Evolutionary conservation across 164 flowering plant genomes (phyloP).

Genomic region (Kalanchoe fedtschenkoi): DNA sequence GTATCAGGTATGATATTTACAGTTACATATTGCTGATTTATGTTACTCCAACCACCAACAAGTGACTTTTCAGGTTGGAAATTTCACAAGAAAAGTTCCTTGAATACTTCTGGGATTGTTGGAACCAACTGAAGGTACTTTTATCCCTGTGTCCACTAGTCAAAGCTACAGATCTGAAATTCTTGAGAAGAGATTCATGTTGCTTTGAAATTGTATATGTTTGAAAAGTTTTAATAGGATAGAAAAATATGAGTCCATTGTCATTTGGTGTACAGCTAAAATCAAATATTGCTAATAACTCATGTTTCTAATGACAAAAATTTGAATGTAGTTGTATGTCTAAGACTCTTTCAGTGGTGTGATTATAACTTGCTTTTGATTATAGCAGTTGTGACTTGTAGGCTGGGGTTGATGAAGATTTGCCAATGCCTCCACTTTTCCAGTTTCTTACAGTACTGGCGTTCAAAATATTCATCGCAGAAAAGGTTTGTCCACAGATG

Average conservation of each 20-base stretch:
- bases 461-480: conserved; percentile 56
- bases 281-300: too few relatives aligned
- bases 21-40: background rate
- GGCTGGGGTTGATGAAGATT: conserved; percentile 51
- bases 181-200: background rate
- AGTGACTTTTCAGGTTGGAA: conserved; percentile 42
- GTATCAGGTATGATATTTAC: background rate
- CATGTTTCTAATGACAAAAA: too few relatives aligned
- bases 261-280: too few relatives aligned
- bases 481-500: conserved; percentile 38
- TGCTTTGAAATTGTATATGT: too few relatives aligned
- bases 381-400: conserved; percentile 22
- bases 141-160: background rate
- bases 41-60: background rate
- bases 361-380: conserved; percentile 4
- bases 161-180: background rate
- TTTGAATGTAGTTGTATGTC: too few relatives aligned
- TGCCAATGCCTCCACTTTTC: conserved; percentile 90
- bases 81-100: conserved; percentile 68
- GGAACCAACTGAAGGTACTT: conserved; percentile 60
- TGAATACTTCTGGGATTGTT: conserved; percentile 73
- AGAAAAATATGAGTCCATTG: too few relatives aligned
- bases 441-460: conserved; percentile 82
- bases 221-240: too few relatives aligned
- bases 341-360: too few relatives aligned